These are phyloP conservation scores for Suillus tomentosus DNA, from an alignment of 768 basidiomycete genomes.

Conservation along the genomic window DNA sequence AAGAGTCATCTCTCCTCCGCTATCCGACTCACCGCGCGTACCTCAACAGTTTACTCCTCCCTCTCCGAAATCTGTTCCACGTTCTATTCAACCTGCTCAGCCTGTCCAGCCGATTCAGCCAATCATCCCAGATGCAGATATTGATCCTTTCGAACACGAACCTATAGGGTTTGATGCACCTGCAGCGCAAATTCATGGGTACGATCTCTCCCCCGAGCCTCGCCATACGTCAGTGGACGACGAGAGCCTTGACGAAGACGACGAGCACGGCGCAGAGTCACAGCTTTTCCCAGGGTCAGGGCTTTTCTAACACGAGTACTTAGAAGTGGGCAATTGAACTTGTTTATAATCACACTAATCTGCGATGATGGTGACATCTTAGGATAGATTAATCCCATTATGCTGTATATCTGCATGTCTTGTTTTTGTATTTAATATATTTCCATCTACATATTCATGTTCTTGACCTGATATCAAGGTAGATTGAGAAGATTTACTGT, in stretches of 20 bases:
- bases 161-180: constrained; percentile 24
- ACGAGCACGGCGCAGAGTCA: constrained; percentile 33
- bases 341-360: constrained; percentile 4
- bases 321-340: neutral
- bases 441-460: constrained; percentile 12
- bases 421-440: constrained; percentile 27
- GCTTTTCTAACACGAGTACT: constrained; percentile 33
- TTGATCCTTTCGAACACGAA: constrained; percentile 37
- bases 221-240: constrained; percentile 31
- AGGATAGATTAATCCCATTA: constrained; percentile 19
- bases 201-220: constrained; percentile 23
- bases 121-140: constrained; percentile 31
- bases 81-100: constrained; percentile 13
- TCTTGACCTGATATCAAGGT: constrained; percentile 4
- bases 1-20: constrained; percentile 8
- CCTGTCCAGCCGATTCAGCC: constrained; percentile 19
- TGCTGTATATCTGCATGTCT: constrained; percentile 17
- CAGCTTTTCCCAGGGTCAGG: constrained; percentile 47
- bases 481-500: neutral
- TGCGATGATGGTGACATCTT: constrained; percentile 7
- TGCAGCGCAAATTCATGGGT: constrained; percentile 16
- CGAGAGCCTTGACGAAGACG: constrained; percentile 20
- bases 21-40: constrained; percentile 1
- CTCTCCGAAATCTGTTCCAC: constrained; percentile 9
- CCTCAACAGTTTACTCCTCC: constrained; percentile 19